These are phyloP conservation scores for Colletotrichum cuscutae DNA, from an alignment of 2,329 filamentous ascomycete genomes.

Conservation along the genomic window DNA sequence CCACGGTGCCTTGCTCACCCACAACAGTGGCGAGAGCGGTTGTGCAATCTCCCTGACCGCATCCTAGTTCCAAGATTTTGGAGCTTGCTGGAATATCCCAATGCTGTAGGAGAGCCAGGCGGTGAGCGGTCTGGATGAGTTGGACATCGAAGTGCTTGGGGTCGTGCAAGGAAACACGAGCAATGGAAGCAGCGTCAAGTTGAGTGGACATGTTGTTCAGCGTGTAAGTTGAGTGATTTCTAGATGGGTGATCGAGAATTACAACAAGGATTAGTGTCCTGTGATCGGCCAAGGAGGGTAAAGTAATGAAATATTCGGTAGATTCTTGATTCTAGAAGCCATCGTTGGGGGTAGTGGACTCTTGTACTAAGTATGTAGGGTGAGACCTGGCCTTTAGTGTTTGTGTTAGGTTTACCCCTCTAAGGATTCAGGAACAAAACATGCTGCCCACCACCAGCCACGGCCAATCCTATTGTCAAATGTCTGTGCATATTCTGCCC, in stretches of 20 bases:
- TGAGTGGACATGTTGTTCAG: conserved; percentile 33
- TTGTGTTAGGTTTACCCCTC: too few species aligned
- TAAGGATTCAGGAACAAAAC: too few species aligned
- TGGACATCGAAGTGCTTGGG: background rate
- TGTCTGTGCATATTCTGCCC: too few species aligned
- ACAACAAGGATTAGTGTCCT: background rate
- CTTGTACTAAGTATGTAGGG: too few species aligned
- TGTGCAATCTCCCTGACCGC: background rate
- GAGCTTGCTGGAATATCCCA: background rate
- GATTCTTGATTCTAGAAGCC: too few species aligned
- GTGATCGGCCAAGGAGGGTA: background rate
- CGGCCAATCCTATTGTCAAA: too few species aligned
- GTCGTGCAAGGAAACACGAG: conserved; percentile 34
- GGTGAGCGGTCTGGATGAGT: conserved; percentile 2
- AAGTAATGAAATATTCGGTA: background rate
- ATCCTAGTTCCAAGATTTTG: background rate
- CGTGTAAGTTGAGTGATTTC: background rate
- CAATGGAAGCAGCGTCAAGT: conserved; percentile 37
- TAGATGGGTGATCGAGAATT: background rate
- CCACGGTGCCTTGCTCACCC: background rate
- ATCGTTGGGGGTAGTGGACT: too few species aligned
- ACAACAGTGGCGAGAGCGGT: background rate
- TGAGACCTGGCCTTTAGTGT: too few species aligned
- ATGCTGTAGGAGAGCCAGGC: background rate
- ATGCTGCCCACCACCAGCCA: too few species aligned